These are phyloP conservation scores for Linum usitatissimum DNA, from an alignment of 345 rosid genomes.

Conservation along the genomic window DNA sequence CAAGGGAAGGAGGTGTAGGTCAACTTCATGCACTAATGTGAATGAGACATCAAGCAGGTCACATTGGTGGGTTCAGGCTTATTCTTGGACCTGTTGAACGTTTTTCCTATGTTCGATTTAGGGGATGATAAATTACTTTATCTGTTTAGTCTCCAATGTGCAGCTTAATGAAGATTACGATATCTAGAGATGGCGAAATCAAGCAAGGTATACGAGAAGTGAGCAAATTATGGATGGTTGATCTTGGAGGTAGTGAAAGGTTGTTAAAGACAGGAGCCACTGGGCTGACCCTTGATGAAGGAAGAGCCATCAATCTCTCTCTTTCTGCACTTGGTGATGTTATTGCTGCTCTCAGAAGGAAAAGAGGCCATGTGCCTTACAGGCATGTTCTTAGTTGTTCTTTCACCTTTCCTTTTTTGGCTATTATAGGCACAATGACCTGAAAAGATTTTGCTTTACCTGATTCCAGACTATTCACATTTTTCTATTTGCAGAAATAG, in stretches of 20 bases:
- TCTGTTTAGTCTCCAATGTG: slow-evolving; percentile 46
- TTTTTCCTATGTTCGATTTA: slow-evolving; percentile 11
- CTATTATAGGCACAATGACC: not conserved
- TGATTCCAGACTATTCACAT: slow-evolving; percentile 7
- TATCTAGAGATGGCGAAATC: slow-evolving; percentile 45
- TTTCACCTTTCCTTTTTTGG: slow-evolving; percentile 5
- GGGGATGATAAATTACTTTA: slow-evolving; percentile 30
- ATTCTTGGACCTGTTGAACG: slow-evolving; percentile 7
- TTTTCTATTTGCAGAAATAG: slow-evolving; percentile 69
- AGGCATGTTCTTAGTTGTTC: slow-evolving; percentile 43
- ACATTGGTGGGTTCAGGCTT: slow-evolving; percentile 61
- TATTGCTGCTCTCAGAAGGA: slow-evolving; percentile 79
- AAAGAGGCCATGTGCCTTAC: slow-evolving; percentile 84
- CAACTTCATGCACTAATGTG: slow-evolving; percentile 80
- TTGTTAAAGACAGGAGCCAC: slow-evolving; percentile 70
- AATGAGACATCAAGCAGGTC: slow-evolving; percentile 88
- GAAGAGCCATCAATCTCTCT: slow-evolving; percentile 81
- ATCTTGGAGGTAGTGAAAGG: slow-evolving; percentile 96
- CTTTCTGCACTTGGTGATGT: slow-evolving; percentile 95
- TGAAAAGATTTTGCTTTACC: not conserved
- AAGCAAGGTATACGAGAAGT: slow-evolving; percentile 45
- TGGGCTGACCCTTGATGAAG: slow-evolving; percentile 82
- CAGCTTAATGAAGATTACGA: slow-evolving; percentile 79
- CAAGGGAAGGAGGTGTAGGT: slow-evolving; percentile 60
- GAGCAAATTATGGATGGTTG: slow-evolving; percentile 95